These are phyloP conservation scores for Deakozyma indianensis DNA, from an alignment of 805 yeast species.

Conservation along the genomic window DNA sequence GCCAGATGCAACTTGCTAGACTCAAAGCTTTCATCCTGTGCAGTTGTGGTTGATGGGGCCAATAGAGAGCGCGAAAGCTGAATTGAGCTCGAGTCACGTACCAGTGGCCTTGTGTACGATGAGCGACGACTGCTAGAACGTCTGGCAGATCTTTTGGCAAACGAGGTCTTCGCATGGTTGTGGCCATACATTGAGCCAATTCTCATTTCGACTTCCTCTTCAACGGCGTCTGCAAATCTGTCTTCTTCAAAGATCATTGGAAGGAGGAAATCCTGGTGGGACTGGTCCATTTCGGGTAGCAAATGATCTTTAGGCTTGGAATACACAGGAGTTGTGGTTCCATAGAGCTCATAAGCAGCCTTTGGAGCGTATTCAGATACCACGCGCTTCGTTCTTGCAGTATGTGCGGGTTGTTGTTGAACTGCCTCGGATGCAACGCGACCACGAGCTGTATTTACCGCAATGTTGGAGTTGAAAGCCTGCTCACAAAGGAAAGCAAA, in stretches of 20 bases:
- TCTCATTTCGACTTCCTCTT: constrained; percentile 19
- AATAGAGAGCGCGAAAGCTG: constrained; percentile 2
- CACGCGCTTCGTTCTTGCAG: not conserved
- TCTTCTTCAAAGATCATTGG: constrained; percentile 28
- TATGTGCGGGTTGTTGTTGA: not conserved
- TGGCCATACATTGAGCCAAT: constrained; percentile 1
- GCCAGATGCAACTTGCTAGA: not conserved
- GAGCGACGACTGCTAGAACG: constrained; percentile 3
- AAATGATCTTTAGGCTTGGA: constrained; percentile 2
- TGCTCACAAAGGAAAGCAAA: constrained; percentile 20
- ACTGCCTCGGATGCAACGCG: constrained; percentile 1
- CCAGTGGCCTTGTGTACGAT: constrained; percentile 1
- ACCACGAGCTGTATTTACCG: not conserved
- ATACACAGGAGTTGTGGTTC: constrained; percentile 4
- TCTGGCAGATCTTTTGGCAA: constrained; percentile 11
- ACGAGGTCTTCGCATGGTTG: not conserved
- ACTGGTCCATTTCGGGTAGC: not conserved
- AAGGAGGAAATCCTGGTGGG: constrained; percentile 13
- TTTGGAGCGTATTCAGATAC: not conserved
- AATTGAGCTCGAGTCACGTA: constrained; percentile 1
- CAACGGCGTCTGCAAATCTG: constrained; percentile 24
- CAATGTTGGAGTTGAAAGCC: constrained; percentile 13
- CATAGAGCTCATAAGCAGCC: constrained; percentile 3
- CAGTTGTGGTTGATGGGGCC: constrained; percentile 8
- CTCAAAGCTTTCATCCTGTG: constrained; percentile 5